These are phyloP conservation scores for Rhodotorula babjevae DNA, from an alignment of 768 basidiomycete genomes.

Conservation along the genomic window DNA sequence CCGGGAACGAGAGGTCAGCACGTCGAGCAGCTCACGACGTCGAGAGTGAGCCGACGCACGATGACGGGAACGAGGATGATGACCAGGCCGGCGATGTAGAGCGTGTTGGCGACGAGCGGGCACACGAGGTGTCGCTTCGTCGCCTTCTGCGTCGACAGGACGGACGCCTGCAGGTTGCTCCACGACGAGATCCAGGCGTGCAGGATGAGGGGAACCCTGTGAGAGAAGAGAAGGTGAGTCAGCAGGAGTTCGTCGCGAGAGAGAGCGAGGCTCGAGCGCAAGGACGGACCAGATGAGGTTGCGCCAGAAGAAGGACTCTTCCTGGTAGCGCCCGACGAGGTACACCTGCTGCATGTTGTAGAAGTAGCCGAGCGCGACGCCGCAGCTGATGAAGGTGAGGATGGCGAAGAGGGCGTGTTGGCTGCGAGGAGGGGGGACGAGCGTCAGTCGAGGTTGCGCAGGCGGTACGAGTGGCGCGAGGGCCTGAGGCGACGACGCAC, in stretches of 20 bases:
- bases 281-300: not conserved
- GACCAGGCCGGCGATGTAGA: constrained; percentile 9
- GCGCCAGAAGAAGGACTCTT: constrained; percentile 3
- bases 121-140: constrained; percentile 10
- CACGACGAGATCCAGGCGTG: constrained; percentile 14
- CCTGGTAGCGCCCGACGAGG: not conserved
- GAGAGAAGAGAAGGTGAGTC: too few relatives aligned
- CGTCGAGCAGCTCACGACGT: not conserved
- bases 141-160: constrained; percentile 4
- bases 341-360: constrained; percentile 4
- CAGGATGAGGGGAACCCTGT: constrained; percentile 7
- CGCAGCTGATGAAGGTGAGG: constrained; percentile 3
- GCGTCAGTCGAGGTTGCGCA: not conserved
- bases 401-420: constrained; percentile 21
- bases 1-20: not conserved
- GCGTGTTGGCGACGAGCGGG: not conserved
- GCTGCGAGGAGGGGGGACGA: not conserved
- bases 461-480: too few relatives aligned
- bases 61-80: constrained; percentile 2
- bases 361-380: constrained; percentile 5
- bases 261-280: not conserved
- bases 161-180: constrained; percentile 9
- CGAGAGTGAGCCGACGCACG: not conserved
- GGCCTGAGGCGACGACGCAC: not conserved
- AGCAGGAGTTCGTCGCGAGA: too few relatives aligned